Evolutionary conservation across 1,284 basidiomycete genomes (phyloP), one percentile per base, ranked within the genome.

Genomic region (Apiotrichum gracile): DNA sequence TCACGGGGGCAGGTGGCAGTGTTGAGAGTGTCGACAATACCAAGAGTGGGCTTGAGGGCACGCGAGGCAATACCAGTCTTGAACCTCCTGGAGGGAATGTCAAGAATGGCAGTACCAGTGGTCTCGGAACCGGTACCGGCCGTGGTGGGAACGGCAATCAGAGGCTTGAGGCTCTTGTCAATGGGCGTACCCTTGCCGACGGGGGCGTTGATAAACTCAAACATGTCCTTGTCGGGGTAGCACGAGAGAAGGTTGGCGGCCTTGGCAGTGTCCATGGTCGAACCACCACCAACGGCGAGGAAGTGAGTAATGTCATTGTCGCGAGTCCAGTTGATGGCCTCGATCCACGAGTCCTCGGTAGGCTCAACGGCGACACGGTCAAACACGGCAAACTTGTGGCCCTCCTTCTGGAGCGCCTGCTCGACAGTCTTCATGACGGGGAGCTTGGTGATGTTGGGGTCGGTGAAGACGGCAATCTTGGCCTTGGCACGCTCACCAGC

Each of bases 121-220:
- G 94, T 97, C 75, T 97, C 91, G 3, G 89, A 91, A 14, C 92
- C 93, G n/a, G 93, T 97, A 48, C 93, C 71, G 38, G 94, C 93
- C 8, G 93, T 97, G 3, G 94, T 97, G 12, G 92, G 92, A 22
- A 97, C 46, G 43, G 92, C 92, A 58, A 97, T 92, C 41, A 97
- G 79, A 17, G 94, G 94, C 26, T 83, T 78, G 37, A 97, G 79
- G 27, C 79, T 77, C 70, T 88, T 79, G 27, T 81, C 78, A 60
- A 97, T 87, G 2, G 93, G 88, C 31, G 85, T 80, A 3, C 93
- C 94, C 73, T 91, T 92, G 50, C 93, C 93, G 57, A 97, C 82
- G 0, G 93, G 93, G 9, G 94, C 92, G 70, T 97, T 97, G 76
- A 97, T 90, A 70, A 96, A 97, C 70, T 97, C 94, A 76, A 89